These are phyloP conservation scores for Pterocarpus macrocarpus DNA, from an alignment of 306 rosid species.

Conservation along the genomic window DNA sequence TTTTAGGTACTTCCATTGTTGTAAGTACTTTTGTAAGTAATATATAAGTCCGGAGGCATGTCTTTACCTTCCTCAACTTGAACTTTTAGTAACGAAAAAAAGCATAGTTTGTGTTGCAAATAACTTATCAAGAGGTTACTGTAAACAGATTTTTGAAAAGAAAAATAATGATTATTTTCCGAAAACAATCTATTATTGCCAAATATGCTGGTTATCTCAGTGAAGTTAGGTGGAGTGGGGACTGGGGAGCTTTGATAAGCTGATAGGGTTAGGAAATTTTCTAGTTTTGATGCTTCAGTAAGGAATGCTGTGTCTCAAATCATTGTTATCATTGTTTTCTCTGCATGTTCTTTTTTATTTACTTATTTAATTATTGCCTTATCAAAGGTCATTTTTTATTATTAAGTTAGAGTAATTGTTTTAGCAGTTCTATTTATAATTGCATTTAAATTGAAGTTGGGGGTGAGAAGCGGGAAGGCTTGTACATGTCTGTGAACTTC, in stretches of 20 bases:
- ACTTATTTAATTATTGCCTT: neutral
- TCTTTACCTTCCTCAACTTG: no score
- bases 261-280: slow-evolving; percentile 4
- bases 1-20: no score
- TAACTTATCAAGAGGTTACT: no score
- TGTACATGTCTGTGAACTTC: neutral
- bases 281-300: neutral
- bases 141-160: no score
- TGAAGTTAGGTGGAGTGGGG: neutral
- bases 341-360: neutral
- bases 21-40: no score
- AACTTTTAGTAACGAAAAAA: no score
- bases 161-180: neutral
- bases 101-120: no score
- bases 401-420: no score
- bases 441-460: neutral
- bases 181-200: neutral
- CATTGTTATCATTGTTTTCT: neutral
- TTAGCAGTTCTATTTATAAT: neutral
- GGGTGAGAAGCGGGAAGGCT: neutral
- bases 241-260: no score
- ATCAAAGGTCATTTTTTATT: no score
- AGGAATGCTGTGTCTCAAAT: neutral
- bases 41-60: no score
- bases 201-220: neutral